Conservation (phyloP, 148 eudicot genomes). For the Persicaria tinctoria region DNA sequence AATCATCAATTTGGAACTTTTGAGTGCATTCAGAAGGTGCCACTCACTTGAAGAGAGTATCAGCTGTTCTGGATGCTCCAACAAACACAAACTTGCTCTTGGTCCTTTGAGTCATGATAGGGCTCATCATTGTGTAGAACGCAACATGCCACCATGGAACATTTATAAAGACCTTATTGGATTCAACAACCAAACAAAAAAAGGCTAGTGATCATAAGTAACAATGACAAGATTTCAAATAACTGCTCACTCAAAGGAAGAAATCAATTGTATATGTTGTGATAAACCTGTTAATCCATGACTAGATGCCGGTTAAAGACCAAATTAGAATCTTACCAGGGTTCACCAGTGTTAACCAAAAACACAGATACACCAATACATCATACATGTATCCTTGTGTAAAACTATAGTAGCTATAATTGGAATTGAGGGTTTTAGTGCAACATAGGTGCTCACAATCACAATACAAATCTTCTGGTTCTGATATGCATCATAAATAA, state of each 20-base stretch:
- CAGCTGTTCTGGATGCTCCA: constrained; percentile 70
- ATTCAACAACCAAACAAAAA: constrained; percentile 14
- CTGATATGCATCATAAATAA: not conserved
- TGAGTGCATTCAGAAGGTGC: not conserved
- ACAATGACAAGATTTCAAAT: not conserved
- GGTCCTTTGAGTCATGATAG: constrained; percentile 77
- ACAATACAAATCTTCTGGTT: not conserved
- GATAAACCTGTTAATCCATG: too few relatives aligned
- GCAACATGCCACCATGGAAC: constrained; percentile 90
- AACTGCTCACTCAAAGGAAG: not conserved
- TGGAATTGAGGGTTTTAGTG: too few relatives aligned
- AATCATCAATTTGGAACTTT: not conserved
- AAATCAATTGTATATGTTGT: too few relatives aligned
- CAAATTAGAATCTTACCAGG: too few relatives aligned
- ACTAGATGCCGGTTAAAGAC: too few relatives aligned
- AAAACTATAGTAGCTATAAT: too few relatives aligned
- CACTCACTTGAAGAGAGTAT: constrained; percentile 82
- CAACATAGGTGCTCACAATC: not conserved
- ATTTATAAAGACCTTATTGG: constrained; percentile 60
- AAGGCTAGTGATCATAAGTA: not conserved
- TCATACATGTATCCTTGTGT: too few relatives aligned
- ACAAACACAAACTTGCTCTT: constrained; percentile 92
- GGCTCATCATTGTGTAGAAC: constrained; percentile 66
- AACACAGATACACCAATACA: too few relatives aligned
- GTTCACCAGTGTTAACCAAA: too few relatives aligned